Conservation (phyloP, 192 early-diverging fungal genomes). For the Entomortierella chlamydospora region DNA sequence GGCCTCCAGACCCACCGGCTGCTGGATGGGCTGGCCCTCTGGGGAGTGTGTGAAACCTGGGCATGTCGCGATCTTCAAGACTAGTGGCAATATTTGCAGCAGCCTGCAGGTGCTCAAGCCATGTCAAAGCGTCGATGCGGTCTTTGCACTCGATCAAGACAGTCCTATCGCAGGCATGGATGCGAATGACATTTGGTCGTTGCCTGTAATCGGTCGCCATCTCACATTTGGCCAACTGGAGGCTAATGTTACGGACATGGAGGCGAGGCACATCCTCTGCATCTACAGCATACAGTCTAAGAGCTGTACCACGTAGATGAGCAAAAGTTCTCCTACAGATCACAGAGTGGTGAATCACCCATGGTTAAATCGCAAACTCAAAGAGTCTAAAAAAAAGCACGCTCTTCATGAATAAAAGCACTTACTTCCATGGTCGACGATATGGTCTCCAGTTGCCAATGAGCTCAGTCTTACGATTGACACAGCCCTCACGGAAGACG, state of each 20-base stretch:
- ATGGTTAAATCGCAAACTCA: slow-evolving; percentile 1
- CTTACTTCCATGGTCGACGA: slow-evolving; percentile 62
- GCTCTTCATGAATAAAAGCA: neutral
- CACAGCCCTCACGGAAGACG: slow-evolving; percentile 56
- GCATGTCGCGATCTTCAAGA: slow-evolving; percentile 60
- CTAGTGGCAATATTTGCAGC: slow-evolving; percentile 61
- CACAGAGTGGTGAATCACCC: neutral
- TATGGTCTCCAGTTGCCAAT: slow-evolving; percentile 47
- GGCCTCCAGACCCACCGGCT: neutral
- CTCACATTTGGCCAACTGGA: slow-evolving; percentile 53
- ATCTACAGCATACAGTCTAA: slow-evolving; percentile 53
- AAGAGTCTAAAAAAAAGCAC: neutral
- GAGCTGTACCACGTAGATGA: slow-evolving; percentile 55
- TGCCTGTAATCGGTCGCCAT: slow-evolving; percentile 59
- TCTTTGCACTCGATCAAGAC: slow-evolving; percentile 55
- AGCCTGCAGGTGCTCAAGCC: slow-evolving; percentile 61
- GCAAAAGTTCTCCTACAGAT: slow-evolving; percentile 55
- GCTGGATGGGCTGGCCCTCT: slow-evolving; percentile 13
- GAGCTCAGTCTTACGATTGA: slow-evolving; percentile 59
- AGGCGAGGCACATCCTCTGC: slow-evolving; percentile 45
- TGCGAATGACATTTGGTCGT: slow-evolving; percentile 58
- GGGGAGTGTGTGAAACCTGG: slow-evolving; percentile 59
- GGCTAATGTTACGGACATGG: slow-evolving; percentile 46
- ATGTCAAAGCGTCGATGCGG: slow-evolving; percentile 51
- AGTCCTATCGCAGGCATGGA: slow-evolving; percentile 55